A percentile compares a stretch with the other conserved stretches of the same genome.
These are phyloP conservation scores for Cercospora brassicicola DNA, from an alignment of 2,329 filamentous ascomycete genomes.

Conservation along the genomic window DNA sequence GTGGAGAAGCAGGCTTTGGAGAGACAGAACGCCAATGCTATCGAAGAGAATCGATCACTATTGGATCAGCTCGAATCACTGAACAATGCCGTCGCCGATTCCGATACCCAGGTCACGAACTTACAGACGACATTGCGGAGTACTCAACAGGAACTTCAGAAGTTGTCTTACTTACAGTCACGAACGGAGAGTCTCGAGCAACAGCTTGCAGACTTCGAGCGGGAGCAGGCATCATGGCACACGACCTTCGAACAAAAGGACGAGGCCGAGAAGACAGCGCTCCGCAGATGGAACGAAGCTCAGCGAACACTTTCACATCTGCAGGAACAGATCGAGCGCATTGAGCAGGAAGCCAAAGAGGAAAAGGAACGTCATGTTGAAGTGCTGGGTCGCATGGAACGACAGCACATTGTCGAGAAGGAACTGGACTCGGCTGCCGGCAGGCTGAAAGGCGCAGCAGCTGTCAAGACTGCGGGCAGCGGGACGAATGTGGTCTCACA, in stretches of 20 bases:
- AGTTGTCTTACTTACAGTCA: slow-evolving; percentile 69
- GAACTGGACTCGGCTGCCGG: slow-evolving; percentile 78
- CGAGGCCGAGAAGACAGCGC: slow-evolving; percentile 74
- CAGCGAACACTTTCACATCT: slow-evolving; percentile 76
- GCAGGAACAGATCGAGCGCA: slow-evolving; percentile 82
- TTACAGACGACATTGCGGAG: slow-evolving; percentile 75
- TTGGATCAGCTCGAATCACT: slow-evolving; percentile 81
- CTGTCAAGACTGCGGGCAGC: slow-evolving; percentile 62
- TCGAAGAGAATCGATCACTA: slow-evolving; percentile 78
- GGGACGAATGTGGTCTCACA: slow-evolving; percentile 79
- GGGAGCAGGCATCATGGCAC: slow-evolving; percentile 74
- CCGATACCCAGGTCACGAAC: slow-evolving; percentile 74
- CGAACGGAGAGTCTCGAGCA: slow-evolving; percentile 77
- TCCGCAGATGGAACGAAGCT: slow-evolving; percentile 81
- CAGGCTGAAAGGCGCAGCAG: slow-evolving; percentile 77
- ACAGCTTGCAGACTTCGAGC: slow-evolving; percentile 75
- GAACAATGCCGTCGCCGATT: slow-evolving; percentile 75
- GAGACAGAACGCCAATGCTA: slow-evolving; percentile 70
- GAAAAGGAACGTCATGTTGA: slow-evolving; percentile 81
- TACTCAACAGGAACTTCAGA: slow-evolving; percentile 74
- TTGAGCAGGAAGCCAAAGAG: slow-evolving; percentile 78
- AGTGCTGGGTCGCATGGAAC: slow-evolving; percentile 78
- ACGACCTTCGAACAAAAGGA: slow-evolving; percentile 65
- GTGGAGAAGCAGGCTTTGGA: slow-evolving; percentile 68
- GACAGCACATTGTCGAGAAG: slow-evolving; percentile 75